phyloP scores from a whole-genome alignment of 345 rosid genomes.

The Arabis alpina region DNA sequence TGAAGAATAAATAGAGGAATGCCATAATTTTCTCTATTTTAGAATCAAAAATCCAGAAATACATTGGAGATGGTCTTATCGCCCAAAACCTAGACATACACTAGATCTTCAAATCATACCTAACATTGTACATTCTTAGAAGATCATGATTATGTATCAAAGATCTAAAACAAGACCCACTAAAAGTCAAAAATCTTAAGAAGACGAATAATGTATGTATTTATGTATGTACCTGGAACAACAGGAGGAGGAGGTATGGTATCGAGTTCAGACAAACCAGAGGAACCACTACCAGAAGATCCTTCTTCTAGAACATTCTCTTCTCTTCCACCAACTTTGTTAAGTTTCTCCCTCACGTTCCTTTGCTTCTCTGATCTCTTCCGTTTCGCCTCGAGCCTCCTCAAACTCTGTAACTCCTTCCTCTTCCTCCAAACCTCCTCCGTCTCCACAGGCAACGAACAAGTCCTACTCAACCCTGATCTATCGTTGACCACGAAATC shows the following conservation, averaged over 20 bases:
- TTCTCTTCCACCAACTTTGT: conserved; percentile 29
- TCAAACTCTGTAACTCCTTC: conserved; percentile 62
- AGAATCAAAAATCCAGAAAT: no score
- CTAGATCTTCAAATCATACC: neutral
- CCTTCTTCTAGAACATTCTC: conserved; percentile 47
- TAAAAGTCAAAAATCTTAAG: neutral
- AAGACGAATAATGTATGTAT: neutral
- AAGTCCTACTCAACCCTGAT: conserved; percentile 56
- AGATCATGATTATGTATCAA: neutral
- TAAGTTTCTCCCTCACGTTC: conserved; percentile 46
- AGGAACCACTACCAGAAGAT: conserved; percentile 65
- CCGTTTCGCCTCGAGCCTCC: conserved; percentile 82
- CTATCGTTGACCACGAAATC: conserved; percentile 52
- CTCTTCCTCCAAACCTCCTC: conserved; percentile 80
- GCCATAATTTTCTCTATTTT: no score
- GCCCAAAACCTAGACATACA: no score
- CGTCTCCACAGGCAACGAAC: conserved; percentile 66
- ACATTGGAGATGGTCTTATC: no score
- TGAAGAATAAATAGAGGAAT: no score
- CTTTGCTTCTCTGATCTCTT: conserved; percentile 77
- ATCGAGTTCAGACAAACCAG: conserved; percentile 63
- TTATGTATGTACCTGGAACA: conserved; percentile 55
- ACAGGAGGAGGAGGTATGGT: conserved; percentile 39
- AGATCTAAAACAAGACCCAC: no score
- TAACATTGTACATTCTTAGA: neutral